Base-by-base conservation (phyloP, 352 stramenopile genomes). In the Phytophthora citricola region DNA sequence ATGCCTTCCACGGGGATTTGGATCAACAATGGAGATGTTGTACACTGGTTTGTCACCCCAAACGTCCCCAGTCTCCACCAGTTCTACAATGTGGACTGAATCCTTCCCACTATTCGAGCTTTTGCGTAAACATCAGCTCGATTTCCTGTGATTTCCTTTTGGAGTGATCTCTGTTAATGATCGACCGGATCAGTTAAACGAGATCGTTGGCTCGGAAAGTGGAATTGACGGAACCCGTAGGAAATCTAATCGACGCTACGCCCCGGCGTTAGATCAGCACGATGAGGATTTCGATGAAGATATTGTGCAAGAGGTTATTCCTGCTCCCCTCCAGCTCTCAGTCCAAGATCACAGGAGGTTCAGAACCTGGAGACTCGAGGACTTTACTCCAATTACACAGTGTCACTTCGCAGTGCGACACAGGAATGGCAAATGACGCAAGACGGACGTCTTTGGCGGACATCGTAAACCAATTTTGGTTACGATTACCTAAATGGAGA, bases 391-490 rank as follows among this genome's bases (percentile, higher is more conserved):
- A 77, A 66, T 17, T 89, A 76, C 58, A 76, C 58, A 0, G 73
- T 65, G 24, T 66, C 72, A 3, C 48, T 86, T 26, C 62, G 53
- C 14, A 81, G 77, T 20, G 36, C 68, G n/a, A 79, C 68, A 41
- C 77, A 87, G 46, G 44, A 80, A 40, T 89, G 80, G 80, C 68
- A 74, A 55, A 76, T 89, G 36, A 58, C 67, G 6, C 66, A 87
- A 36, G 73, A 85, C 52, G 80, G 73, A 4, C 55, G 66, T 1
- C 64, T 89, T 6, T 69, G 65, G 69, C 41, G 50, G 14, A 63
- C 66, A 14, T 20, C 39, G 3, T 68, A 59, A 71, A 27, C 22
- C 3, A 29, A 36, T 14, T 14, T 10, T 46, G 34, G n/a, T 22
- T 29, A 4, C 26, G 39, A 41, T 34, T 47, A 39, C 15, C 5